Evolutionary conservation across 129 eudicot genomes (phyloP).

Genomic region (Flaveria ramosissima): DNA sequence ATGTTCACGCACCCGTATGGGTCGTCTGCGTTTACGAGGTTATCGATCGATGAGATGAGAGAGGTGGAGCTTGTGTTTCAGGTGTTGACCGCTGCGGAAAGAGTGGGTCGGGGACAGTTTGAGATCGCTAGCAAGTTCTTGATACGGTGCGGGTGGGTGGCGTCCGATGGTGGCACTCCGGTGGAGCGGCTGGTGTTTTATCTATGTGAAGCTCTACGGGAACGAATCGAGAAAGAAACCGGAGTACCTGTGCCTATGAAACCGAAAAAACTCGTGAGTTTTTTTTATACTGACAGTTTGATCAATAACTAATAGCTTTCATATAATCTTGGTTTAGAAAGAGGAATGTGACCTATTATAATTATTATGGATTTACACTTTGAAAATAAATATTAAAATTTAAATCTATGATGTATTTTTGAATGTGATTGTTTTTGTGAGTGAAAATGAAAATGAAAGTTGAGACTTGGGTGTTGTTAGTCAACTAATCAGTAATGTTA

Average conservation of each 20-base stretch:
- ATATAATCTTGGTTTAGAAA: too few species aligned
- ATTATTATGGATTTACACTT: too few species aligned
- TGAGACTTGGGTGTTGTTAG: too few species aligned
- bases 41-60: conserved; percentile 43
- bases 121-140: conserved; percentile 46
- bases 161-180: conserved; percentile 46
- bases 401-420: too few species aligned
- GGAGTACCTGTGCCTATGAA: conserved; percentile 29
- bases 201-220: conserved; percentile 46
- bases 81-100: conserved; percentile 62
- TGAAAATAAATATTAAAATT: too few species aligned
- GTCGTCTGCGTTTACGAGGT: conserved; percentile 45
- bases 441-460: too few species aligned
- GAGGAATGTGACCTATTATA: too few species aligned
- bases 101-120: conserved; percentile 42
- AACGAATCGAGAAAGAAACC: conserved; percentile 43
- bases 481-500: too few species aligned
- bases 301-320: too few species aligned
- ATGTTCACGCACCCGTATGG: conserved; percentile 53
- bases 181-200: conserved; percentile 50
- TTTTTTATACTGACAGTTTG: neutral
- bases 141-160: conserved; percentile 47
- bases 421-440: too few species aligned
- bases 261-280: conserved; percentile 21
- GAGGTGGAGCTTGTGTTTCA: conserved; percentile 60